A percentile compares a stretch with the other conserved stretches of the same genome.
These are phyloP conservation scores for Boletus albobrunnescens DNA, from an alignment of 1,284 basidiomycete species.

Conservation along the genomic window DNA sequence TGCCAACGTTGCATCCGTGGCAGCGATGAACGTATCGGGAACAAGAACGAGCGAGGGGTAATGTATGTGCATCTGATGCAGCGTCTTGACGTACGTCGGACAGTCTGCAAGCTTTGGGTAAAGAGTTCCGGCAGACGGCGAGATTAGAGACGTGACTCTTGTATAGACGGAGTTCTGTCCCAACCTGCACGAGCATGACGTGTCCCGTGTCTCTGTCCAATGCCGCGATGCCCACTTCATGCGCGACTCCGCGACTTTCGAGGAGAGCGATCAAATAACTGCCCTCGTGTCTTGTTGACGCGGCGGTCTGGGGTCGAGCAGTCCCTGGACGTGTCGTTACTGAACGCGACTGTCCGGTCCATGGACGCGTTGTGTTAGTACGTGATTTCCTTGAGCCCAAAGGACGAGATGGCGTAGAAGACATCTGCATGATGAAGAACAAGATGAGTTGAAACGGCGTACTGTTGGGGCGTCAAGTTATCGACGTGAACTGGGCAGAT, in stretches of 20 bases:
- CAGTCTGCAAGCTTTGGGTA: conserved; percentile 69
- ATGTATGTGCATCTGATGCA: conserved; percentile 82
- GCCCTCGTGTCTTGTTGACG: conserved; percentile 53
- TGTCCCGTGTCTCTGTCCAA: conserved; percentile 78
- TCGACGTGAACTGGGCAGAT: no score
- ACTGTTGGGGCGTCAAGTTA: no score
- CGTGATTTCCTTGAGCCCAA: conserved; percentile 14
- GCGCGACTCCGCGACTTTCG: conserved; percentile 69
- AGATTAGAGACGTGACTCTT: background rate
- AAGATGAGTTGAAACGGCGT: no score
- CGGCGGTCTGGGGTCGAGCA: conserved; percentile 59
- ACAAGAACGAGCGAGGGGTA: conserved; percentile 70
- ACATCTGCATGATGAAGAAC: background rate
- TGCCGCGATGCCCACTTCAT: conserved; percentile 83
- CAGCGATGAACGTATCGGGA: conserved; percentile 71
- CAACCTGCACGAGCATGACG: conserved; percentile 68
- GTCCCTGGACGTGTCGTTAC: conserved; percentile 57
- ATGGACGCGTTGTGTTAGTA: conserved; percentile 29
- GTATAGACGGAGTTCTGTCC: conserved; percentile 4
- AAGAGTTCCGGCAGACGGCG: background rate
- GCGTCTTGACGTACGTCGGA: conserved; percentile 80
- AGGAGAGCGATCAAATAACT: conserved; percentile 64
- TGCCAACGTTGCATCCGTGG: conserved; percentile 43
- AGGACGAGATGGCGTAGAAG: conserved; percentile 16
- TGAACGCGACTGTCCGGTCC: conserved; percentile 45